Percentiles rank a stretch among this genome's conserved stretches.
These are phyloP conservation scores for Fragosphaeria purpurea DNA, from an alignment of 2,329 filamentous ascomycete species.

Conservation along the genomic window DNA sequence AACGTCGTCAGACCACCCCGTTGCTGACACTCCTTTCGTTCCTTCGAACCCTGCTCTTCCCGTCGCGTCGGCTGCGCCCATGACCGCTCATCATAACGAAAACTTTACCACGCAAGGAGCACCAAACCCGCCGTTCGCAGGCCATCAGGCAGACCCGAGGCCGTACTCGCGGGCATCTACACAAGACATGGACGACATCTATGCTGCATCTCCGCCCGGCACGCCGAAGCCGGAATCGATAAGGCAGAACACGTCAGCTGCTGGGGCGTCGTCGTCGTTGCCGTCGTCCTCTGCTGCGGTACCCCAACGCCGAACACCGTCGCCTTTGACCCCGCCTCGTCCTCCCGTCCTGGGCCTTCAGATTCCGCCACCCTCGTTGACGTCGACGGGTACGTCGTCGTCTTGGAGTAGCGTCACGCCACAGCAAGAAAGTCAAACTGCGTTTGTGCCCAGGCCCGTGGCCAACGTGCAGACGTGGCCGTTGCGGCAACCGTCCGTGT, in stretches of 20 bases:
- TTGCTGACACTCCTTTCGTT: no score
- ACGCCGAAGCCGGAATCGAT: neutral
- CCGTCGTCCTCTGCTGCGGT: neutral
- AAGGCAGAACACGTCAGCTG: no score
- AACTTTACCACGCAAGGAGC: no score
- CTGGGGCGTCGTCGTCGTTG: no score
- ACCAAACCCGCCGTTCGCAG: no score
- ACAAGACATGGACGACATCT: slow-evolving; percentile 4
- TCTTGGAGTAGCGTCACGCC: neutral
- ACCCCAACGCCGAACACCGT: neutral
- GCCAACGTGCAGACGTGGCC: slow-evolving; percentile 11
- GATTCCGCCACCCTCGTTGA: slow-evolving; percentile 17
- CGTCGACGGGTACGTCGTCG: slow-evolving; percentile 6
- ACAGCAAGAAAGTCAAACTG: neutral
- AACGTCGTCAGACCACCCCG: no score
- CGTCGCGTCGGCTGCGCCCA: no score
- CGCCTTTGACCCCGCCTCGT: neutral
- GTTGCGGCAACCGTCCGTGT: slow-evolving; percentile 6
- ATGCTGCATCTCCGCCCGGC: slow-evolving; percentile 8
- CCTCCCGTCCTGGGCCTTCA: slow-evolving; percentile 20
- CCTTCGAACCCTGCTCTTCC: no score
- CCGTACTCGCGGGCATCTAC: no score
- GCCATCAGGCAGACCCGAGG: no score
- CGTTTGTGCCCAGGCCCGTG: slow-evolving; percentile 8
- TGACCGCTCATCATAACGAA: no score